Base-by-base conservation (phyloP, 495 filamentous ascomycete species). In the Lentithecium fluviatile region DNA sequence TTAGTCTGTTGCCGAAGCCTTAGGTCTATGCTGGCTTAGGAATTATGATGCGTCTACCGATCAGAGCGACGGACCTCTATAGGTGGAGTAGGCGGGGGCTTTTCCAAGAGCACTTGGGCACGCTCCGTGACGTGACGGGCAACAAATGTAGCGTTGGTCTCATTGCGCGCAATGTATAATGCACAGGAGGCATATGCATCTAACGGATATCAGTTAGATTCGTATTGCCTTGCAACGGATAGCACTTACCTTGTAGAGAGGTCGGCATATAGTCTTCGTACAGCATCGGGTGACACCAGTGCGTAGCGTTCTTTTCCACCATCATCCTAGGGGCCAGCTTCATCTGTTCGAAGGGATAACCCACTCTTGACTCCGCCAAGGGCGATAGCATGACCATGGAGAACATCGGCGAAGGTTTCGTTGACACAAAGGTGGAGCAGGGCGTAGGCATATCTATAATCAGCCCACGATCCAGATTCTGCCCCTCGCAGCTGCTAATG, bases 131-230 rank as follows among this genome's bases (percentile, higher is more conserved):
- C 69, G 20, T 77, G 68, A 5, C 76, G 71, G 37, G 74, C 66
- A 34, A 83, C 75, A 19, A 80, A 62, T 15, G 68, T 64, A 0
- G 70, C 62, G 65, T 83, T 83, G 21, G 64, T 60, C 0, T 72
- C 52, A 65, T 77, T 80, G 43, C 78, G 79, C 43, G 76, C 71
- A 25, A 80, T 72, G 60, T 79, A 76, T 1, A 83, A 66, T 4
- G 79, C 79, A 64, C 79, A 81, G 36, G 75, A 74, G 0, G 77
- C 66, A 56, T 75, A 73, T 0, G 78, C 79, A 61, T 82, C 80
- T 83, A 4, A 6, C 12, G 21, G 5, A 7, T 40, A 25, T 20
- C 53, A 55, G 36, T 34, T 12, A 45, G 29, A 10, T 56, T 21
- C 19, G 36, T 6, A 43, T 43, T 29, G 0, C 17, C 11, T 6